phyloP scores from a whole-genome alignment of 371 early-diverging fungal genomes.

The Mucor sp. region DNA sequence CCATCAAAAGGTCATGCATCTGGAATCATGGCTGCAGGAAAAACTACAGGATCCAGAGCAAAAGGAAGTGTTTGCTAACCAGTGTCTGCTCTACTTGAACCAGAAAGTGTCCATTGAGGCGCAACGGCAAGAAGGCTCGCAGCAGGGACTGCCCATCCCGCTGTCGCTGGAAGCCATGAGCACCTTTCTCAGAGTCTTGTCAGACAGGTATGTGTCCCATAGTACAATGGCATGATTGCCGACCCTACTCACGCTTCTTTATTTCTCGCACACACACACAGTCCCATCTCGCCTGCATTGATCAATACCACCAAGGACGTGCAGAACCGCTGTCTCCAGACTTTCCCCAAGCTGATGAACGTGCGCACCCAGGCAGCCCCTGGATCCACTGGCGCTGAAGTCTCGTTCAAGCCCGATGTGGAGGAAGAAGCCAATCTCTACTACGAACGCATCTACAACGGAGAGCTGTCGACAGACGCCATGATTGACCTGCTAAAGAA shows the following conservation, averaged over 20 bases:
- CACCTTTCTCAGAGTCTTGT: constrained; percentile 61
- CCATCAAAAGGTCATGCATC: constrained; percentile 71
- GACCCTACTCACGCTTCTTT: neutral
- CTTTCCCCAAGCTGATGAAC: constrained; percentile 61
- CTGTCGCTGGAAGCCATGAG: constrained; percentile 68
- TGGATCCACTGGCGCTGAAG: constrained; percentile 33
- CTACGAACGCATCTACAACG: constrained; percentile 78
- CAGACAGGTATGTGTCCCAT: constrained; percentile 8
- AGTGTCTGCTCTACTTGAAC: constrained; percentile 75
- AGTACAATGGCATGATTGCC: no score
- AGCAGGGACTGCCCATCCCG: constrained; percentile 37
- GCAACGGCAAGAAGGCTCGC: neutral
- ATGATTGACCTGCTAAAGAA: constrained; percentile 74
- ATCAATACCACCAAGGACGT: constrained; percentile 62
- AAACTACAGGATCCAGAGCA: constrained; percentile 38
- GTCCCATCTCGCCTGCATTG: constrained; percentile 63
- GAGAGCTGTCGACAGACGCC: constrained; percentile 67
- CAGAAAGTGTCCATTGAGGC: constrained; percentile 61
- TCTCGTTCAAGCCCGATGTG: constrained; percentile 49
- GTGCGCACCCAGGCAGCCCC: constrained; percentile 36
- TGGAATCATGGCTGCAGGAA: constrained; percentile 86
- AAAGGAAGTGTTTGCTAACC: constrained; percentile 66
- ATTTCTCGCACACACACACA: constrained; percentile 12
- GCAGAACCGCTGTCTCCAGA: constrained; percentile 60
- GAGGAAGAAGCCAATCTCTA: constrained; percentile 79